Base-by-base conservation (phyloP, 352 stramenopile genomes). In the Globisporangium solare region DNA sequence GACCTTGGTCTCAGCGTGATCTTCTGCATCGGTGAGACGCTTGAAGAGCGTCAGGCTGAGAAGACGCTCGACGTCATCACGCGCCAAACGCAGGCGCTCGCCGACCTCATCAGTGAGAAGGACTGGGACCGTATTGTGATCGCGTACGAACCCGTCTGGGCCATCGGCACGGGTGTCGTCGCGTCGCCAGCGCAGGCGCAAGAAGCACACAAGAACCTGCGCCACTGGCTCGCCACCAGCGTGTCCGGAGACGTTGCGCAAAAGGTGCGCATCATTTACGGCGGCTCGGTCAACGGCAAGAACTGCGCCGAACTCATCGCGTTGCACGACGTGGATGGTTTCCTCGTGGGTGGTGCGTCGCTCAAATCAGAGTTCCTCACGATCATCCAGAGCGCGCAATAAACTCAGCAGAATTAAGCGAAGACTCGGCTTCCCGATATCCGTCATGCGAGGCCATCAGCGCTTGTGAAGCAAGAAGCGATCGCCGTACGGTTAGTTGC, bases 71-170 rank as follows among this genome's bases (percentile, higher is more conserved):
- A 83, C 43, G 88, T 98, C 7, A 61, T 94, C 64, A 89, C 71
- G 12, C 70, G 89, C 52, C 94, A 98, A 71, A 75, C 98, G 14
- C 80, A 97, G 68, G 83, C 76, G 10, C 65, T 92, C 49, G 80
- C 83, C 40, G 74, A 91, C 65, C 66, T 78, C 2, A 77, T 97
- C 49, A 71, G 60, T 31, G 81, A 87, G 32, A 68, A 90, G 40
- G 57, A 67, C 40, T 71, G 65, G 62, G 53, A 67, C 18, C 60
- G 62, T 41, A 60, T 98, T 40, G 91, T 94, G n/a, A 89, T 97
- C 64, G 91, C 88, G 15, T 95, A 97, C 66, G 83, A 94, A 72
- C 89, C 89, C 42, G 93, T 97, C 57, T 97, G 89, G 89, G 89
- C 89, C 40, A 97, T 97, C 64, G 89, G 88, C 68, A 97, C 91